These are phyloP conservation scores for Kurtzmaniella quercitrusa DNA, from an alignment of 1,139 yeast genomes.

Conservation along the genomic window DNA sequence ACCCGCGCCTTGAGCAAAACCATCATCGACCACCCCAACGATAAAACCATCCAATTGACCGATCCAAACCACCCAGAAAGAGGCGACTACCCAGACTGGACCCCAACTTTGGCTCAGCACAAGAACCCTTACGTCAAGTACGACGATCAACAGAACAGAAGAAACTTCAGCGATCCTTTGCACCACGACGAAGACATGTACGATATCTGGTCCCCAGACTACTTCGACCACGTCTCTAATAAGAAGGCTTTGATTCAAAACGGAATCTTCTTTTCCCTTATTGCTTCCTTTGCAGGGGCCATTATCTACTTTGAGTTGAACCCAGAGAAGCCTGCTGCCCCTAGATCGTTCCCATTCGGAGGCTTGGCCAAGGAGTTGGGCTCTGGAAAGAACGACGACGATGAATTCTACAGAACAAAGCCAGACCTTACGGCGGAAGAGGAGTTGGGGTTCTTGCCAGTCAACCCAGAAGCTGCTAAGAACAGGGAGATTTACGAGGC, in stretches of 20 bases:
- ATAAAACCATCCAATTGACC: conserved; percentile 37
- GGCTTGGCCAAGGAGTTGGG: conserved; percentile 76
- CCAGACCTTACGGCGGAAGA: conserved; percentile 39
- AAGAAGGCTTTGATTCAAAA: conserved; percentile 54
- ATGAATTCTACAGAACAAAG: conserved; percentile 38
- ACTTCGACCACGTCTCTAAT: conserved; percentile 58
- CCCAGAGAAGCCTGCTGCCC: conserved; percentile 76
- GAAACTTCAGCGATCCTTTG: conserved; percentile 71
- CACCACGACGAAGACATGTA: conserved; percentile 67
- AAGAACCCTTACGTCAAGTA: conserved; percentile 70
- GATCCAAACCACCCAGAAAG: conserved; percentile 43
- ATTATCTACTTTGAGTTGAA: conserved; percentile 56
- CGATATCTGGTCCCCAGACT: conserved; percentile 88
- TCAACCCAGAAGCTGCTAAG: conserved; percentile 24
- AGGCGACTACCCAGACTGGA: conserved; percentile 41
- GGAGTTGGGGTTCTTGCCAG: conserved; percentile 36
- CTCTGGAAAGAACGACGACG: conserved; percentile 50
- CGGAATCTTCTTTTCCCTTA: conserved; percentile 49
- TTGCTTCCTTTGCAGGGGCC: conserved; percentile 51
- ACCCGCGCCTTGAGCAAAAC: conserved; percentile 31
- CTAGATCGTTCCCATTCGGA: conserved; percentile 69
- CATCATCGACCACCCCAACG: conserved; percentile 40
- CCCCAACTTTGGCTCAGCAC: conserved; percentile 51
- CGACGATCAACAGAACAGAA: conserved; percentile 79
- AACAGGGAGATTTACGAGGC: conserved; percentile 31